phyloP scores from a whole-genome alignment of 2,329 filamentous ascomycete genomes.

The Akanthomyces dipterigenus region DNA sequence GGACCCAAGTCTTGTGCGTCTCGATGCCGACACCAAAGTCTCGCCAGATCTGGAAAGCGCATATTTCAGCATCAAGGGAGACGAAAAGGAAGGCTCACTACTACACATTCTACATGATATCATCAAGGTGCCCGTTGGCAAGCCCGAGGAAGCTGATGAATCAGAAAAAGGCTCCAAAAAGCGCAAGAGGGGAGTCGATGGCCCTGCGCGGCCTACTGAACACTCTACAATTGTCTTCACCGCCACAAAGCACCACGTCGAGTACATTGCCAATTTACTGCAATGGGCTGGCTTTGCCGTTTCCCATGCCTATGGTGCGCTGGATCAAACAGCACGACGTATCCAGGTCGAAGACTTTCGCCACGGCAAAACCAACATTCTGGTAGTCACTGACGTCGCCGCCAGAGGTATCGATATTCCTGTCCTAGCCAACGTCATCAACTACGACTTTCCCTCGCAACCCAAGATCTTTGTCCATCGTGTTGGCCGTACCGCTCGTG shows the following conservation, averaged over 20 bases:
- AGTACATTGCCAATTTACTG: constrained; percentile 83
- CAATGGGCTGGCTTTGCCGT: constrained; percentile 75
- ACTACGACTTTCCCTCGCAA: constrained; percentile 96
- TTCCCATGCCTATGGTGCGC: constrained; percentile 88
- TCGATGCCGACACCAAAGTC: constrained; percentile 93
- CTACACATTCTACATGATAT: constrained; percentile 84
- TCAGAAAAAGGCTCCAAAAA: constrained; percentile 55
- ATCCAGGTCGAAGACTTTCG: constrained; percentile 90
- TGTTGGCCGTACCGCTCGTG: constrained; percentile 91
- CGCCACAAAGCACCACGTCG: constrained; percentile 94
- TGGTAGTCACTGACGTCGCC: constrained; percentile 95
- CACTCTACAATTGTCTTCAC: constrained; percentile 94
- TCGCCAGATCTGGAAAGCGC: constrained; percentile 93
- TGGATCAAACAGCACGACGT: constrained; percentile 90
- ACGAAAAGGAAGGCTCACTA: constrained; percentile 88
- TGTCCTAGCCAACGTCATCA: constrained; percentile 91
- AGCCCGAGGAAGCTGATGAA: constrained; percentile 45
- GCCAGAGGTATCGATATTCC: constrained; percentile 98
- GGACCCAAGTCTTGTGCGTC: constrained; percentile 80
- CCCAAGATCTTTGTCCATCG: constrained; percentile 96
- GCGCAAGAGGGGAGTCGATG: constrained; percentile 56
- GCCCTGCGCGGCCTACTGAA: constrained; percentile 63
- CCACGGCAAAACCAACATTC: constrained; percentile 73
- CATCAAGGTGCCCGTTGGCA: constrained; percentile 77
- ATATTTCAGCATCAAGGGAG: constrained; percentile 88